Conservation (phyloP, 352 stramenopile species). For the Globisporangium acanthophoron region DNA sequence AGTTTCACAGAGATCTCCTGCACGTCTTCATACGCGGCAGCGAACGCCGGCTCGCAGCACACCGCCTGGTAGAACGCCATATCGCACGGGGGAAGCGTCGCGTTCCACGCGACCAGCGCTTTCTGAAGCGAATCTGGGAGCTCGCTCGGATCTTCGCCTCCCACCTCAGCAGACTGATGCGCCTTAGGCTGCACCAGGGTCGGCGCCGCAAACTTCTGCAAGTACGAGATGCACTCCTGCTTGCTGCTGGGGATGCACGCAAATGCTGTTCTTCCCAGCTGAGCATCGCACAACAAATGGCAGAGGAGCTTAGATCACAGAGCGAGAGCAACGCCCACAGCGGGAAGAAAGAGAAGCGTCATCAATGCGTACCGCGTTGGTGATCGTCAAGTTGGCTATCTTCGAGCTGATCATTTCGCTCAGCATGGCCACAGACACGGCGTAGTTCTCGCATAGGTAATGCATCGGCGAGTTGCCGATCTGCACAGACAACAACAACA, state of each 20-base stretch:
- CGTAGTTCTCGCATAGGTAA: conserved; percentile 67
- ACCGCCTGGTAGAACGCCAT: conserved; percentile 69
- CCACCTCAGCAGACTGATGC: conserved; percentile 22
- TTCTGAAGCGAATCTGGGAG: conserved; percentile 38
- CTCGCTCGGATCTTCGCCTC: conserved; percentile 61
- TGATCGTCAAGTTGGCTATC: conserved; percentile 54
- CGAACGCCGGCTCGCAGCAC: conserved; percentile 69
- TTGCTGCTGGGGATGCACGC: conserved; percentile 56
- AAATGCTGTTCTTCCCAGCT: conserved; percentile 62
- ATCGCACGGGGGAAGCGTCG: conserved; percentile 70
- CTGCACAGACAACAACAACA: conserved; percentile 21
- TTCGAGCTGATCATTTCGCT: conserved; percentile 51
- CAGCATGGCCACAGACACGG: conserved; percentile 50
- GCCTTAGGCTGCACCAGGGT: neutral
- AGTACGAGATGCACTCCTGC: conserved; percentile 48
- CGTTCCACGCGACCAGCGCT: conserved; percentile 54
- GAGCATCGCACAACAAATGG: no score
- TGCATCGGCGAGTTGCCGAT: conserved; percentile 74
- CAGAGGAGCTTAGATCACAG: neutral
- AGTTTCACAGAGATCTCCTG: conserved; percentile 51
- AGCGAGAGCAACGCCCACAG: neutral
- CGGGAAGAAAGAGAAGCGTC: neutral
- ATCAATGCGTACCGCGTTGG: conserved; percentile 43
- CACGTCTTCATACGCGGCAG: conserved; percentile 48
- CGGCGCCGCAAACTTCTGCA: conserved; percentile 50